Conservation (phyloP, 129 eudicot genomes). For the Flaveria brownii region DNA sequence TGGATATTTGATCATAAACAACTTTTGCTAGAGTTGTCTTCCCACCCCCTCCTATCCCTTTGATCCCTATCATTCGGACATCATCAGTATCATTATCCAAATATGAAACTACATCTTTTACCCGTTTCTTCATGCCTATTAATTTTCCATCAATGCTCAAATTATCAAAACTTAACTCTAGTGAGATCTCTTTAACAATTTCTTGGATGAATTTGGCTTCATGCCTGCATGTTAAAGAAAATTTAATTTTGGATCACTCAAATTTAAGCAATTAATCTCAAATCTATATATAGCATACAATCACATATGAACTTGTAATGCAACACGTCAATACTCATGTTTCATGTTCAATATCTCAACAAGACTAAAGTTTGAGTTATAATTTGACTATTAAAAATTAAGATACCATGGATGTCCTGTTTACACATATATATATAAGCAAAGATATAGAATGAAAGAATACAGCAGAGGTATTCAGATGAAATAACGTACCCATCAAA, state of each 20-base stretch:
- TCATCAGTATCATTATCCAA: background rate
- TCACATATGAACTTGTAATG: too few species aligned
- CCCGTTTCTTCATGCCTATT: background rate
- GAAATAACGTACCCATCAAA: background rate
- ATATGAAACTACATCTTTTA: background rate
- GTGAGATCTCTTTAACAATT: background rate
- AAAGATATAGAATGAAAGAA: too few species aligned
- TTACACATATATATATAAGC: too few species aligned
- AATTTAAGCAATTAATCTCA: too few species aligned
- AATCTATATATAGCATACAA: background rate
- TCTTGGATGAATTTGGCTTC: background rate
- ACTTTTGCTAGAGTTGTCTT: background rate
- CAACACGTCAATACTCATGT: background rate
- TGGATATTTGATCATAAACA: background rate
- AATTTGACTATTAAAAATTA: too few species aligned
- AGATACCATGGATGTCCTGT: background rate
- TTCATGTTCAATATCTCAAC: background rate
- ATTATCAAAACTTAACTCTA: background rate
- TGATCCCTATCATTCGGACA: background rate
- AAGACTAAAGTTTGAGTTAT: background rate
- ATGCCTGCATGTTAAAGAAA: background rate
- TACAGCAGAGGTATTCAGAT: background rate
- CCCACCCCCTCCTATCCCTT: background rate
- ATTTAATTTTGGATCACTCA: background rate
- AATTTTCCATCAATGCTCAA: background rate